phyloP scores from a whole-genome alignment of 2,329 filamentous ascomycete species.

The Trichoderma sp. region DNA sequence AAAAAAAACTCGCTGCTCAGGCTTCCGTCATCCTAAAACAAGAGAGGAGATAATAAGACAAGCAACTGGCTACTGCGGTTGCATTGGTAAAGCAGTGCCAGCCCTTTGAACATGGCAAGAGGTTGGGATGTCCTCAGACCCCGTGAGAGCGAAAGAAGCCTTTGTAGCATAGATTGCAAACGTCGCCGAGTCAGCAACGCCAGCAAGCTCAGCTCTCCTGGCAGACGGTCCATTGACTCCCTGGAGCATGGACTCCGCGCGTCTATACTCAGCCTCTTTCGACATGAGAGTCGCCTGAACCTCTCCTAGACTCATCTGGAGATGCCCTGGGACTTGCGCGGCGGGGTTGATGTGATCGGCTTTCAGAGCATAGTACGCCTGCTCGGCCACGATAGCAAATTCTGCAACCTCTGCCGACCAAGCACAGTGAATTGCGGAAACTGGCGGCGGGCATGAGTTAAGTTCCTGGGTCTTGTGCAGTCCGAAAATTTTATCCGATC shows the following conservation, averaged over 20 bases:
- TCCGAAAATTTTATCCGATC: slow-evolving; percentile 12
- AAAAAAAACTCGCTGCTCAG: neutral
- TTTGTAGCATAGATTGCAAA: slow-evolving; percentile 33
- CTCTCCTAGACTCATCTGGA: neutral
- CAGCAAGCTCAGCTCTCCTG: slow-evolving; percentile 32
- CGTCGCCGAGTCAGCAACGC: slow-evolving; percentile 32
- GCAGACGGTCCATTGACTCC: slow-evolving; percentile 29
- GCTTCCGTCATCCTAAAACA: neutral
- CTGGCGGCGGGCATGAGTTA: neutral
- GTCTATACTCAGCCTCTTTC: slow-evolving; percentile 27
- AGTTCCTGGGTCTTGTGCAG: neutral
- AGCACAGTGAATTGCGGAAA: slow-evolving; percentile 27
- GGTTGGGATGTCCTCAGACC: neutral
- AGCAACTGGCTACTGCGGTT: neutral
- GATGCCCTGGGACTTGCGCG: neutral
- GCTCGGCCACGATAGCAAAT: slow-evolving; percentile 29
- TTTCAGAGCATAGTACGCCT: slow-evolving; percentile 30
- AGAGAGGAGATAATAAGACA: neutral
- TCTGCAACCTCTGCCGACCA: slow-evolving; percentile 32
- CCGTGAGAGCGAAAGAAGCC: slow-evolving; percentile 30
- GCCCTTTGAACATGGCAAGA: neutral
- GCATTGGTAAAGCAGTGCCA: neutral
- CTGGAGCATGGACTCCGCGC: slow-evolving; percentile 26
- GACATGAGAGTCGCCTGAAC: slow-evolving; percentile 21
- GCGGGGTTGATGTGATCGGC: slow-evolving; percentile 27